Evolutionary conservation across 2,329 filamentous ascomycete species (phyloP).

Genomic region (Dryadomyces quercivorus): DNA sequence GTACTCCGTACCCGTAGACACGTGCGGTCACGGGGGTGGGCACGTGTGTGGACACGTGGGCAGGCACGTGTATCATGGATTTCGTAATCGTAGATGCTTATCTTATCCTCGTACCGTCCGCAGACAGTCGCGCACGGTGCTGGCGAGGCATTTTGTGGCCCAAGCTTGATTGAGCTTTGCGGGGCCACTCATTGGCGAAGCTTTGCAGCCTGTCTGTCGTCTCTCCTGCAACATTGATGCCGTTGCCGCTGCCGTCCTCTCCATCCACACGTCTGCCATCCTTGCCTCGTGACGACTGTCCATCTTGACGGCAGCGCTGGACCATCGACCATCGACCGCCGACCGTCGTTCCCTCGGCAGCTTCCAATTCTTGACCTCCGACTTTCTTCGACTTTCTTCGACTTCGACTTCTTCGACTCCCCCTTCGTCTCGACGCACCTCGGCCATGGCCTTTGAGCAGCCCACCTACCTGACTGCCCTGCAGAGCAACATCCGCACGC

Average conservation of each 20-base stretch:
- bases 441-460: constrained; percentile 75
- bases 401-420: background rate
- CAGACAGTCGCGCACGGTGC: background rate
- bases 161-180: constrained; percentile 10
- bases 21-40: too few species aligned
- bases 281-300: background rate
- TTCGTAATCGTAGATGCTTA: too few species aligned
- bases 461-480: constrained; percentile 75
- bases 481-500: constrained; percentile 92
- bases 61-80: too few species aligned
- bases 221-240: background rate
- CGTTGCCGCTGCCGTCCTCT: background rate
- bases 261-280: background rate
- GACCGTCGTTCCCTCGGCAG: too few species aligned
- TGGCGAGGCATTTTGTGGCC: constrained; percentile 13
- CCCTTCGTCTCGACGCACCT: too few species aligned
- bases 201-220: background rate
- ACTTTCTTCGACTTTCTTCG: too few species aligned
- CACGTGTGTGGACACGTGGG: too few species aligned
- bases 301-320: background rate
- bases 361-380: too few species aligned
- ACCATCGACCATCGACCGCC: too few species aligned
- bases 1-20: too few species aligned
- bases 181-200: constrained; percentile 2
- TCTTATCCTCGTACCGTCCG: background rate